Base-by-base conservation (phyloP, 225 moss, liverwort and hornwort species). In the Polytrichum commune region DNA sequence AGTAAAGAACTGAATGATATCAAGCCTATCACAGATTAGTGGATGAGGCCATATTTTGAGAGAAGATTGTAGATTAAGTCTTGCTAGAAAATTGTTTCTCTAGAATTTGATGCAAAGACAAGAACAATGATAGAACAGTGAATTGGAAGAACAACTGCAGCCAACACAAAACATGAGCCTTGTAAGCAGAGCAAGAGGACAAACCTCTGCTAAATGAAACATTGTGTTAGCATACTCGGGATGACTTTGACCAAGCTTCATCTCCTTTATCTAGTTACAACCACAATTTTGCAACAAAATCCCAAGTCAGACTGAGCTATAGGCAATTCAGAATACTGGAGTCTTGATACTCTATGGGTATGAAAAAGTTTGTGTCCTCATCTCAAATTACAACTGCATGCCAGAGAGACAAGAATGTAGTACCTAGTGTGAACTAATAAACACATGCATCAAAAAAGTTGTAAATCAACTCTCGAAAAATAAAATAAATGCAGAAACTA, bases 191-290 rank as follows among this genome's bases (percentile, higher is more conserved):
- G 64, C 32, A 26, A 23, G 60, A 61, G 8, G 60, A 67, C 65
- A 81, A 81, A 97, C 96, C 92, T 93, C 93, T 64, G 92, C 97
- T 70, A 97, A 81, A 80, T 97, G 97, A 75, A 97, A 94, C 83
- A 97, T 73, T 54, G 94, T 94, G 71, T 79, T 97, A 29, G 97
- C 88, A 71, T 83, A 94, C 72, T 97, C 97, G 27, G 97, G 94
- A 74, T 97, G 92, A 81, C 80, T 85, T 60, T 78, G 54, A 58
- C 97, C 94, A 55, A 97, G 81, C 27, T 86, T 94, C 79, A 69
- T 85, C 79, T 91, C 92, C 75, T 94, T 97, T 56, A 97, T 92
- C 97, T 97, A 79, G 75, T 79, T 74, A 61, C n/a, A 29, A 64
- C 2, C 58, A 58, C 8, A 20, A 58, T 23, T 22, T 24, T 6